A percentile compares a stretch with the other conserved stretches of the same genome.
phyloP scores from a whole-genome alignment of 768 basidiomycete genomes.

The Neoboletus subvelutipes region DNA sequence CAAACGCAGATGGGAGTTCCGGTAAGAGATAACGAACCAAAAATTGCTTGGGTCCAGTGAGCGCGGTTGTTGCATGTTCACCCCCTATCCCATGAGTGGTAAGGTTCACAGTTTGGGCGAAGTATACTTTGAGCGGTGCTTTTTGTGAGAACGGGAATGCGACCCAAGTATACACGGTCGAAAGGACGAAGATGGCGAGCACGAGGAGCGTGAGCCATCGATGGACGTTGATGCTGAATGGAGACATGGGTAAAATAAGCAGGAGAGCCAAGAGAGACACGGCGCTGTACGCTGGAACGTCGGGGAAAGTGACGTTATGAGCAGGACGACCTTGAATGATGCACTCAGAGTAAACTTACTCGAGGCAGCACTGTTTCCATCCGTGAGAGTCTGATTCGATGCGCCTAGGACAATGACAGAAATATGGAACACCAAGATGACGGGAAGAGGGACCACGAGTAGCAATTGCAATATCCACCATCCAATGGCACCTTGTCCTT shows the following conservation, averaged over 20 bases:
- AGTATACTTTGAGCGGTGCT: slow-evolving; percentile 68
- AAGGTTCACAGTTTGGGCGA: slow-evolving; percentile 60
- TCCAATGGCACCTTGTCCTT: slow-evolving; percentile 27
- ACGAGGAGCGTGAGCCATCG: slow-evolving; percentile 36
- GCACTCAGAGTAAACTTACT: slow-evolving; percentile 40
- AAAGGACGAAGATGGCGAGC: slow-evolving; percentile 42
- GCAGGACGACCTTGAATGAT: neutral
- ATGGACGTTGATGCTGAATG: slow-evolving; percentile 58
- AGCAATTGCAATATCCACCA: slow-evolving; percentile 65
- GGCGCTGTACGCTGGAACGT: slow-evolving; percentile 47
- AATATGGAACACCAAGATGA: slow-evolving; percentile 54
- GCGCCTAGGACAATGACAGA: slow-evolving; percentile 45
- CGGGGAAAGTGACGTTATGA: neutral
- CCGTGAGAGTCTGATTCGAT: slow-evolving; percentile 56
- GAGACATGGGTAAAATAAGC: slow-evolving; percentile 58
- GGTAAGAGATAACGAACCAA: slow-evolving; percentile 44
- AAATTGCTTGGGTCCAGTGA: slow-evolving; percentile 47
- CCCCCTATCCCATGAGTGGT: slow-evolving; percentile 23
- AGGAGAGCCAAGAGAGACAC: slow-evolving; percentile 48
- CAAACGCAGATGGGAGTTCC: slow-evolving; percentile 50
- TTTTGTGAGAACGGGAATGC: slow-evolving; percentile 62
- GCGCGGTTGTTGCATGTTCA: slow-evolving; percentile 39
- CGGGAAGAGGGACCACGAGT: slow-evolving; percentile 51
- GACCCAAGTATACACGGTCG: slow-evolving; percentile 44
- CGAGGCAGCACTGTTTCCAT: slow-evolving; percentile 51